Base-by-base conservation (phyloP, 352 stramenopile genomes). In the Saprolegnia parasitica region DNA sequence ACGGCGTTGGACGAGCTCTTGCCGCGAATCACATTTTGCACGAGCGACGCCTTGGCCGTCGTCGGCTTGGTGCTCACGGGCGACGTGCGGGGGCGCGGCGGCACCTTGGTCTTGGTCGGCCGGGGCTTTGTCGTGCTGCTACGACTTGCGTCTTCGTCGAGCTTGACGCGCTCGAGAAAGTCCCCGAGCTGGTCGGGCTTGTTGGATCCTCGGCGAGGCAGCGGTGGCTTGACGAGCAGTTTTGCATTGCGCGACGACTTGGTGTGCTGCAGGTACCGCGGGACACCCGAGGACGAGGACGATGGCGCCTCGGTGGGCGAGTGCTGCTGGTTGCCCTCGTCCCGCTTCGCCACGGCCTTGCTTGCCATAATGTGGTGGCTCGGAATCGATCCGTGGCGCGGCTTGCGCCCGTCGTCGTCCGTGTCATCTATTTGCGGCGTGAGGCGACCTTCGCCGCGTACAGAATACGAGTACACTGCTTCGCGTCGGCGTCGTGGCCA, bases 161-260 rank as follows among this genome's bases (percentile, higher is more conserved):
- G 24, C 52, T 60, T 42, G 35, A 60, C 3, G 52, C 35, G 24
- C 35, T 40, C 3, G 52, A 35, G 35, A 3, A 35, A 4, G 52
- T 60, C 52, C 35, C 35, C 24, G 35, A 42, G 35, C 16, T 15
- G 11, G 35, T 60, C 52, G 52, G 35, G 13, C 52, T 60, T 60
- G 24, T 3, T 60, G 3, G 63, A 61, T 11, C n/a, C 50, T 6
- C 54, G 63, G 6, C 49, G 29, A 21, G 49, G 32, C 54, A n/a
- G 39, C 32, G 60, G 60, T 20, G 23, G 23, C 23, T 58, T 67
- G 20, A 26, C 39, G 29, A 78, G 74, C 1, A 74, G 81, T 2
- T 78, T 74, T 13, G 79, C 76, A 49, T 86, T 89, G 67, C 80
- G 84, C 6, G 78, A 87, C 18, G 78, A 74, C 32, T 85, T 72